A percentile compares a stretch with the other conserved stretches of the same genome.
Conservation (phyloP, 768 basidiomycete species). For the Leucocoprinus birnbaumii region DNA sequence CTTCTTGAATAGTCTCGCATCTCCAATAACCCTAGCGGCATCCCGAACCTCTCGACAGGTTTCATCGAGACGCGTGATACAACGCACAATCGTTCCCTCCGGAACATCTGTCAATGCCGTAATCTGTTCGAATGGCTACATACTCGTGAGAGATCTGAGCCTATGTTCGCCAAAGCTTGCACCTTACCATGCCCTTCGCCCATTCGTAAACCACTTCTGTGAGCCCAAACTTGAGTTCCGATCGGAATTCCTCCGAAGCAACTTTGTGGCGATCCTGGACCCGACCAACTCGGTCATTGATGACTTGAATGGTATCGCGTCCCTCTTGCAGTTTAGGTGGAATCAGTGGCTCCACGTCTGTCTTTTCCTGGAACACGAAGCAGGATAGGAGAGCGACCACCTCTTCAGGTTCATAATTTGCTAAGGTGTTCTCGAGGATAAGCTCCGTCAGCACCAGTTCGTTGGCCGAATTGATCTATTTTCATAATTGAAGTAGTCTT, state of each 20-base stretch:
- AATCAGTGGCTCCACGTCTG: constrained; percentile 82
- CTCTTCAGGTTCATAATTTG: constrained; percentile 89
- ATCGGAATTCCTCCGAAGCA: constrained; percentile 71
- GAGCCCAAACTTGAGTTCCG: constrained; percentile 84
- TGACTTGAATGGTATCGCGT: constrained; percentile 69
- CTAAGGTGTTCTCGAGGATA: constrained; percentile 93
- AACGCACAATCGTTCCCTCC: constrained; percentile 95
- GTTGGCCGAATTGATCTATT: constrained; percentile 95
- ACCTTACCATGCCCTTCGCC: constrained; percentile 94
- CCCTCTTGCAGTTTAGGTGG: constrained; percentile 81
- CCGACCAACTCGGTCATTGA: constrained; percentile 74
- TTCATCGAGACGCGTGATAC: constrained; percentile 94
- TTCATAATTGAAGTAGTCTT: constrained; percentile 2
- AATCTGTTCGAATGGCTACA: constrained; percentile 93
- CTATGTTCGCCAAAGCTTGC: background rate
- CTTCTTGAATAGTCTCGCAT: constrained; percentile 93
- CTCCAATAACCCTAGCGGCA: constrained; percentile 95
- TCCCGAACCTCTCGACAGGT: constrained; percentile 96
- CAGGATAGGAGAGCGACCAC: constrained; percentile 94
- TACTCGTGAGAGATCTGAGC: background rate
- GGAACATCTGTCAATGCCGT: constrained; percentile 89
- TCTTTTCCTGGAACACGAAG: constrained; percentile 99
- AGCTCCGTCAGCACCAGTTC: constrained; percentile 96
- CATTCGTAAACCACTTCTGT: constrained; percentile 98
- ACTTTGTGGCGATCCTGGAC: constrained; percentile 85